Evolutionary conservation across 208 protist genomes (phyloP).

Genomic region (Acanthamoeba castellanii): DNA sequence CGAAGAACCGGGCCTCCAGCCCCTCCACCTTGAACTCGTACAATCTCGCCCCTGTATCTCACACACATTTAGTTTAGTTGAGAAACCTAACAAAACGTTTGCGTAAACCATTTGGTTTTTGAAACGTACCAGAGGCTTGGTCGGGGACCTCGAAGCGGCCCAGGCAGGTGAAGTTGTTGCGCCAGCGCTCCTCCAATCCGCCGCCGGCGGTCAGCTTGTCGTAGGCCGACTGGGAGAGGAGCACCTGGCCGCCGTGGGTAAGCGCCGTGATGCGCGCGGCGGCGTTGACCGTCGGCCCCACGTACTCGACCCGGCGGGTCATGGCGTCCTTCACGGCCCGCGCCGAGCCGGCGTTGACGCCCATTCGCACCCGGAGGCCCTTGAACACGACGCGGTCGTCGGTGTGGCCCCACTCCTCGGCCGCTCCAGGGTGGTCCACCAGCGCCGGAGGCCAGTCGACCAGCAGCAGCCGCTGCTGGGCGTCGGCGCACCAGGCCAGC

Average conservation of each 20-base stretch:
- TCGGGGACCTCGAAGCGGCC: not conserved
- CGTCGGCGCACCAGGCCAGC: not conserved
- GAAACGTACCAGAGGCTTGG: not conserved
- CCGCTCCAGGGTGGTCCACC: not conserved
- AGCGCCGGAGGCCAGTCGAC: not conserved
- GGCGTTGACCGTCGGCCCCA: not conserved
- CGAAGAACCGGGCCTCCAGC: not conserved
- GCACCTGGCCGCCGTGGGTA: conserved; percentile 5
- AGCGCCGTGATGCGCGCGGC: not conserved
- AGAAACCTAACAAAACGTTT: no score
- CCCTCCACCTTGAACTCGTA: not conserved
- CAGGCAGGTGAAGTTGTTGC: not conserved
- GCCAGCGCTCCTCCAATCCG: not conserved
- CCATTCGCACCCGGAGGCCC: not conserved
- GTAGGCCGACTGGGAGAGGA: not conserved
- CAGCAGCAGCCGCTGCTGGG: not conserved
- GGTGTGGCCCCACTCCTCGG: not conserved
- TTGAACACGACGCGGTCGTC: not conserved
- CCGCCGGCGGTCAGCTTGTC: not conserved
- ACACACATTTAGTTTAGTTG: not conserved
- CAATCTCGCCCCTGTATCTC: not conserved
- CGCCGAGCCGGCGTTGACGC: not conserved
- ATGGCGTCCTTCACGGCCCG: not conserved
- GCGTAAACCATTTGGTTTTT: no score
- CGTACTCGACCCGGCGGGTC: not conserved